A percentile compares a stretch with the other conserved stretches of the same genome.
Evolutionary conservation across 805 yeast genomes (phyloP).

Genomic region (Kazachstania bromeliacearum): DNA sequence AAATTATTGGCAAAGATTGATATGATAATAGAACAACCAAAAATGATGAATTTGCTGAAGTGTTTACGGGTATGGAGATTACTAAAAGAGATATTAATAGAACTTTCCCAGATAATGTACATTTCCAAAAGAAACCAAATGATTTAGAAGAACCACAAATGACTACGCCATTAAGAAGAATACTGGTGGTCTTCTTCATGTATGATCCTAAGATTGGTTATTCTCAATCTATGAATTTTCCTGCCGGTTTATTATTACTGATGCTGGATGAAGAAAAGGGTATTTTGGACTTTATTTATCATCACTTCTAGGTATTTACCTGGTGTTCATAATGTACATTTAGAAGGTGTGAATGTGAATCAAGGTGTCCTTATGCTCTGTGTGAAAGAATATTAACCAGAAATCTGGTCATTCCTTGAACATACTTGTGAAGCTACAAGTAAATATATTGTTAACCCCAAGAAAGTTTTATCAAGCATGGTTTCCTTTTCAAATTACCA

Average conservation of each 20-base stretch:
- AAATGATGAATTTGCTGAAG: slow-evolving; percentile 34
- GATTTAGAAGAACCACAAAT: slow-evolving; percentile 46
- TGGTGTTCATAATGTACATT: slow-evolving; percentile 78
- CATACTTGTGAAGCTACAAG: slow-evolving; percentile 5
- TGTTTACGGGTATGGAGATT: slow-evolving; percentile 66
- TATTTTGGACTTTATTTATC: slow-evolving; percentile 94
- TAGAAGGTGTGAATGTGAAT: slow-evolving; percentile 91
- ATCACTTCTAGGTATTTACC: slow-evolving; percentile 80
- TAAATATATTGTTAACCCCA: not conserved
- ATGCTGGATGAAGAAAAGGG: slow-evolving; percentile 79
- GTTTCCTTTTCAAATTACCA: slow-evolving; percentile 67
- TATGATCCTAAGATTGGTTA: slow-evolving; percentile 88
- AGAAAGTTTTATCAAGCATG: slow-evolving; percentile 17
- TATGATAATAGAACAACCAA: slow-evolving; percentile 7
- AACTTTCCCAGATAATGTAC: slow-evolving; percentile 88
- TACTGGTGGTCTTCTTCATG: slow-evolving; percentile 71
- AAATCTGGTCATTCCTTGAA: slow-evolving; percentile 55
- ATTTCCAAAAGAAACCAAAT: slow-evolving; percentile 46
- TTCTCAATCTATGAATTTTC: slow-evolving; percentile 89
- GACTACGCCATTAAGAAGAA: slow-evolving; percentile 67
- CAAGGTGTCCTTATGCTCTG: slow-evolving; percentile 91
- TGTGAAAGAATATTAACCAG: slow-evolving; percentile 73
- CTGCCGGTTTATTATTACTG: slow-evolving; percentile 76
- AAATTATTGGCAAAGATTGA: slow-evolving; percentile 56
- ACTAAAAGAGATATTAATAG: slow-evolving; percentile 90